Evolutionary conservation across 2,329 filamentous ascomycete species (phyloP), one percentile per base, ranked within the genome.

Genomic region (Xylaria polymorpha): DNA sequence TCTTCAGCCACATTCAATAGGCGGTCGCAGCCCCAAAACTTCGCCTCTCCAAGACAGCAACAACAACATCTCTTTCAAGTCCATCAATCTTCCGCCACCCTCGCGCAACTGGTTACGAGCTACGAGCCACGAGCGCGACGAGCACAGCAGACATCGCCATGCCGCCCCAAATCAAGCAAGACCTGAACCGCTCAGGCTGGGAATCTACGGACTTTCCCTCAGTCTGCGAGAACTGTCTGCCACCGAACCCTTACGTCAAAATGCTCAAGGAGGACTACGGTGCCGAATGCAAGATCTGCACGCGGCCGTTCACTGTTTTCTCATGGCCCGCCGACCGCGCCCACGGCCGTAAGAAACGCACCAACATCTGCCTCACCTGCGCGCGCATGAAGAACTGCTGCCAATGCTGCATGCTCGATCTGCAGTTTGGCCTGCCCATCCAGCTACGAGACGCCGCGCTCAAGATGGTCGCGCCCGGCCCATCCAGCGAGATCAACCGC

Each of bases 231-330:
- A 94, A 91, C 78, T 99, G 96, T 80, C 88, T 99, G 1, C 94
- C 95, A 18, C 94, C 97, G 71, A 98, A 98, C 77, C 95, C 95
- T 1, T 99, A 97, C 78, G 96, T 99, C 51, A 96, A 98, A 82
- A 98, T 99, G 94, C 86, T 99, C 69, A 99, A 99, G 82, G 94
- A 98, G 79, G 95, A 99, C 80, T 91, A 97, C 77, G 96, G 94
- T 76, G 93, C 92, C 66, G 92, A 94, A 82, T 94, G 92, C 86
- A 92, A 92, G 84, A 84, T 92, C 73, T 99, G 96, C 82, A 98
- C 95, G 7, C 90, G 96, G 70, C 96, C 96, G 0, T 99, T 98
- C 78, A 98, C 96, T 32, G 88, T 98, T 63, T 99, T 99, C 80
- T 90, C 91, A 76, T 99, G 95, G 95, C 95, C 95, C 76, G 91